Evolutionary conservation across 2,329 filamentous ascomycete genomes (phyloP).

Genomic region (Penicillium sp.): DNA sequence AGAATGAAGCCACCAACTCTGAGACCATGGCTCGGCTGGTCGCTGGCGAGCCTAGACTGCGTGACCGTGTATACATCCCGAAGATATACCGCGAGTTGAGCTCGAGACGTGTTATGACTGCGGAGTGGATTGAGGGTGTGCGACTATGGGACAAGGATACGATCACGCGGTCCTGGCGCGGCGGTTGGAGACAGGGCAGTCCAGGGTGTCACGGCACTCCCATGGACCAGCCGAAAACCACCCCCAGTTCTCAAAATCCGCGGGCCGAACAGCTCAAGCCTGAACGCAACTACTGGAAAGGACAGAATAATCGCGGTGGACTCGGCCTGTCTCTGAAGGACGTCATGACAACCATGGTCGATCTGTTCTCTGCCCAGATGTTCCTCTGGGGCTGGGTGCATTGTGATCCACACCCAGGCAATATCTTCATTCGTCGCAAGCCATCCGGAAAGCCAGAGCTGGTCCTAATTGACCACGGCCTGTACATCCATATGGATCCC

Average conservation of each 20-base stretch:
- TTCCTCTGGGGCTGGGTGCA: constrained; percentile 96
- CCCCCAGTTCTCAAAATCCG: constrained; percentile 37
- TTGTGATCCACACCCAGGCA: constrained; percentile 95
- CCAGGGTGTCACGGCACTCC: constrained; percentile 72
- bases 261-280: constrained; percentile 68
- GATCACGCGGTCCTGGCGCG: constrained; percentile 75
- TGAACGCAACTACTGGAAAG: constrained; percentile 75
- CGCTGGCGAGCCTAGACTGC: constrained; percentile 71
- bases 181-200: constrained; percentile 72
- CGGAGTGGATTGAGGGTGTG: constrained; percentile 97
- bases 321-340: constrained; percentile 79
- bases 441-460: constrained; percentile 82
- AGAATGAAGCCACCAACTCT: constrained; percentile 86
- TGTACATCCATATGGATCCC: constrained; percentile 89
- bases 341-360: constrained; percentile 95
- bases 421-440: constrained; percentile 89
- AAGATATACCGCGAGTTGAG: constrained; percentile 79
- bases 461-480: constrained; percentile 93
- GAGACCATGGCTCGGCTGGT: constrained; percentile 80
- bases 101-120: constrained; percentile 81
- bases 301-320: constrained; percentile 70
- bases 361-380: constrained; percentile 96
- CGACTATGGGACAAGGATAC: constrained; percentile 88
- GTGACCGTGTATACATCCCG: constrained; percentile 83
- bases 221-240: constrained; percentile 57